These are phyloP conservation scores for Macrocybe gigantea DNA, from an alignment of 768 basidiomycete species.

Conservation along the genomic window DNA sequence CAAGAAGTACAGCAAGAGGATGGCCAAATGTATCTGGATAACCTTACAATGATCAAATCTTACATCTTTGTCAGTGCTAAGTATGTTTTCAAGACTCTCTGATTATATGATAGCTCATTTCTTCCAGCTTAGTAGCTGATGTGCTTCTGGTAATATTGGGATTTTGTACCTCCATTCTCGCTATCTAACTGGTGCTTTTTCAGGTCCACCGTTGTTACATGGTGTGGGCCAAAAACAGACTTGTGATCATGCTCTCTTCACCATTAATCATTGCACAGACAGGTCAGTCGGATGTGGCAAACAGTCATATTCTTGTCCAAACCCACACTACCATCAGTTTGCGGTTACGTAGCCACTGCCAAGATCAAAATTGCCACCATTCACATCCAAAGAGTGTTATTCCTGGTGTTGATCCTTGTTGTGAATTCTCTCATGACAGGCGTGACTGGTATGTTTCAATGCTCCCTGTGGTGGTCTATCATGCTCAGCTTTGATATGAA, in stretches of 20 bases:
- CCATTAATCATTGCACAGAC: slow-evolving; percentile 26
- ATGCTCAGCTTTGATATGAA: neutral
- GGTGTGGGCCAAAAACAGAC: slow-evolving; percentile 26
- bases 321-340: neutral
- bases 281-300: slow-evolving; percentile 21
- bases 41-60: neutral
- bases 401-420: slow-evolving; percentile 18
- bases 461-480: neutral
- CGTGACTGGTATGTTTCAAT: slow-evolving; percentile 13
- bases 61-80: slow-evolving; percentile 2
- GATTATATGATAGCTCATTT: neutral
- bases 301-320: slow-evolving; percentile 4
- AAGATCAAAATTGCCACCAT: slow-evolving; percentile 2
- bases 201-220: slow-evolving; percentile 29
- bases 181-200: neutral
- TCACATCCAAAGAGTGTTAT: slow-evolving; percentile 1
- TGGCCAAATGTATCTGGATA: neutral
- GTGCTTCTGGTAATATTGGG: neutral
- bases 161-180: too few relatives aligned
- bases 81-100: neutral
- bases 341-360: neutral
- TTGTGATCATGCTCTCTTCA: slow-evolving; percentile 19
- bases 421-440: slow-evolving; percentile 18
- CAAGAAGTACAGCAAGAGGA: slow-evolving; percentile 4
- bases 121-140: neutral